A percentile compares a stretch with the other conserved stretches of the same genome.
phyloP scores from a whole-genome alignment of 345 rosid species.

The Dimocarpus longan region DNA sequence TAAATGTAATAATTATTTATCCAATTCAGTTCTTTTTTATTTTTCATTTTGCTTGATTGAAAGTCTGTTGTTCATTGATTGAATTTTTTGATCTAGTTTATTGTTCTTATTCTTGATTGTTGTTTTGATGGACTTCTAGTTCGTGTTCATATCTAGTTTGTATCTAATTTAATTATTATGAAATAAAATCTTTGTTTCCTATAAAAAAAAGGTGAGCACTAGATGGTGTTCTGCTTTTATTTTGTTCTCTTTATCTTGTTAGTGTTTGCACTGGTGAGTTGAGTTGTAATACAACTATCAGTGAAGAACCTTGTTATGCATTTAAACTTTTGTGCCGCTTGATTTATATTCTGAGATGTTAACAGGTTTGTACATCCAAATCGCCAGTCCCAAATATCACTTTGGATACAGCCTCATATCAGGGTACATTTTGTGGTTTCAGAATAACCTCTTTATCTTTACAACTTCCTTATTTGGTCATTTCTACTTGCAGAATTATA shows the following conservation, averaged over 20 bases:
- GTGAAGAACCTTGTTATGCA: conserved; percentile 14
- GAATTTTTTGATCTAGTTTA: too few relatives aligned
- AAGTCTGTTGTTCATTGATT: too few relatives aligned
- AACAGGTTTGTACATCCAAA: conserved; percentile 74
- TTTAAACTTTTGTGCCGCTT: conserved; percentile 13
- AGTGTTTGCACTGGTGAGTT: neutral
- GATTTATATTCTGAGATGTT: conserved; percentile 28
- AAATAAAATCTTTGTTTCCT: too few relatives aligned
- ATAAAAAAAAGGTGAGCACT: neutral
- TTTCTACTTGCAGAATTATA: conserved; percentile 60
- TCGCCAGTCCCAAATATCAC: conserved; percentile 82
- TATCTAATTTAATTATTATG: too few relatives aligned
- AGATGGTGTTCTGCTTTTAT: neutral
- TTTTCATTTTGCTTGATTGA: too few relatives aligned
- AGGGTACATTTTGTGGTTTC: conserved; percentile 49
- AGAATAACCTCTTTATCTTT: conserved; percentile 16
- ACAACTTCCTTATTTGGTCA: conserved; percentile 24
- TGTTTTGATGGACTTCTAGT: too few relatives aligned
- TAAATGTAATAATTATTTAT: neutral
- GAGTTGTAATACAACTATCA: neutral
- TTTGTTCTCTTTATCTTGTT: neutral
- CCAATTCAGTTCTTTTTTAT: neutral
- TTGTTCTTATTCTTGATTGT: too few relatives aligned
- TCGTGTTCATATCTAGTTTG: too few relatives aligned
- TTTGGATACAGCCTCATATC: conserved; percentile 89